Base-by-base conservation (phyloP, 345 rosid species). In the Tarenaya hassleriana region DNA sequence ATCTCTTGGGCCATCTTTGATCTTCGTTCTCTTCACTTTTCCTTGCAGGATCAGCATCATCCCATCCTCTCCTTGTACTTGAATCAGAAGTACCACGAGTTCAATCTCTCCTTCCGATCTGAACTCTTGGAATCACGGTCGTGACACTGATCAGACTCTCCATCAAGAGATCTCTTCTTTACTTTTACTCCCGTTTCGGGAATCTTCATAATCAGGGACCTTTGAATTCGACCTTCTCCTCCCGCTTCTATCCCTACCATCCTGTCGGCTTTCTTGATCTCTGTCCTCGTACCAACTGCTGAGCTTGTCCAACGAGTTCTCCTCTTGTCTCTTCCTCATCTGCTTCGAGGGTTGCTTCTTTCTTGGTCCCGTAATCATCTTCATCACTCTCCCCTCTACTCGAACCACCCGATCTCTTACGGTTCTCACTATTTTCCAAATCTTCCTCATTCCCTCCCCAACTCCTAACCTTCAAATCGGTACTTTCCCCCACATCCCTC, bases 251-350 rank as follows among this genome's bases (percentile, higher is more conserved):
- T 83, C 95, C 6, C 81, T 82, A 54, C 73, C 82, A 49, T 71
- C 82, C 54, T 61, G 78, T 69, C 64, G 72, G 59, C 41, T 68
- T 14, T 88, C 98, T 8, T 66, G 69, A 34, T 92, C 97, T 55
- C 96, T 94, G 45, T 92, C 97, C 74, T 92, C 81, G 58, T 92
- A 88, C 85, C 85, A 83, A 69, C 79, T 88, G 54, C 94, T 92
- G 52, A 88, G 52, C 68, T 79, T 81, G 24, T 92, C 96, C 73
- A 92, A 67, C 67, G 95, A 79, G 58, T 94, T 83, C 67, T 92
- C 97, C 76, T 92, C 97, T 61, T 71, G 88, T 51, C 77, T 88
- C 71, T 67, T 88, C 86, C 80, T 92, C 62, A 71, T 24, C 67
- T 69, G 78, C 69, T 75, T 82, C 82, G 77, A 57, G 16, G 78